Base-by-base conservation (phyloP, 148 eudicot species). In the Dianthus caryophyllus region DNA sequence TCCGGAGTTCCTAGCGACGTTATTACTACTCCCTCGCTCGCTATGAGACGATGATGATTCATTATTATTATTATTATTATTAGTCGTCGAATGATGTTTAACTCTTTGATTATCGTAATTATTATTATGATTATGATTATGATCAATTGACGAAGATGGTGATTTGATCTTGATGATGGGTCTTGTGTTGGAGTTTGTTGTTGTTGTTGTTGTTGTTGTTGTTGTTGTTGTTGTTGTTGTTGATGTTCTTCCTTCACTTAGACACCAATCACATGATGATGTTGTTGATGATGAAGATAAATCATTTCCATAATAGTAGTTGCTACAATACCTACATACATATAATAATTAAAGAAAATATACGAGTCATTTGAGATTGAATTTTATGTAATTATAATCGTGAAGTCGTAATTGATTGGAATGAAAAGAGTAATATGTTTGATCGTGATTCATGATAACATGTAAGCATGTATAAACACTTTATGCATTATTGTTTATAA, bases 251-350 rank as follows among this genome's bases (percentile, higher is more conserved):
- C 64, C 69, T 58, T 77, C 76, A 51, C 76, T 72, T 68, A 67
- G 46, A 60, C 80, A 77, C 80, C 80, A 77, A 27, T 77, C 80
- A 36, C 80, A 77, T 21, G 68, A 70, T 14, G 67, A 43, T 44
- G 66, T 9, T 25, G 77, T 26, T 43, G 77, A 27, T 43, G 62
- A 56, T 20, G 38, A 33, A 3, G 38, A 33, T 33, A n/a, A n/a
- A n/a, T 61, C 71, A 6, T 36, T 61, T 5, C 73, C 76, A 36
- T 48, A 9, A 20, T 62, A 67, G 18, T 77, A 72, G 66, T 68
- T 77, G 76, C 80, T 77, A 54, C 80, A 77, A 68, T 77, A 77
- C 27, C 80, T 77, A 21, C 27, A 20, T n/a, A 38, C 17, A 18
- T 15, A 1, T 31, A 59, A 3, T 7, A 59, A n/a, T n/a, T n/a